Percentiles rank a stretch among this genome's conserved stretches.
Evolutionary conservation across 176 grass and related monocot species (phyloP).

Genomic region (Bolboschoenus planiculmis): DNA sequence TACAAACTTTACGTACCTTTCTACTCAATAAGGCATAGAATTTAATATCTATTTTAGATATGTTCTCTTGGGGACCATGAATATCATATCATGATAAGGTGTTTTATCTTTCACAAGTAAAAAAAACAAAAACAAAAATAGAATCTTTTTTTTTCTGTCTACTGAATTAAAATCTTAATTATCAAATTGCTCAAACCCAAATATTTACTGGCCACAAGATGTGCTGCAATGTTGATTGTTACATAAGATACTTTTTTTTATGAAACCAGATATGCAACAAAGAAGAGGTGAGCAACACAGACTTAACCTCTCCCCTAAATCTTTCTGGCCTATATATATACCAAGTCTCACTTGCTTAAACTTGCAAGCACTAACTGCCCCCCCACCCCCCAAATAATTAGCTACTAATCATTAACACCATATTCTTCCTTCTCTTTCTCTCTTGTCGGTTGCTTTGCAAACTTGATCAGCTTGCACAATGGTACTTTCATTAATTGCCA

Average conservation of each 20-base stretch:
- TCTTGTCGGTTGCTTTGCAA: not conserved
- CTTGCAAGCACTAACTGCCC: not conserved
- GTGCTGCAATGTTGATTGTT: not conserved
- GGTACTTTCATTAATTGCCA: not conserved
- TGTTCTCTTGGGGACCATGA: not conserved
- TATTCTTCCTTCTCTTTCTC: not conserved
- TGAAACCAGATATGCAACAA: not conserved
- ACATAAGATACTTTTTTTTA: not conserved
- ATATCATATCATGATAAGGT: not conserved
- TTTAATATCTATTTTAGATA: not conserved
- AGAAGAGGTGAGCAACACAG: constrained; percentile 10
- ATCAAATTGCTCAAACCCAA: not conserved
- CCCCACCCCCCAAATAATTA: not conserved
- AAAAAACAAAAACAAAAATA: not conserved
- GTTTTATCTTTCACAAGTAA: not conserved
- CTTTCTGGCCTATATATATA: not conserved
- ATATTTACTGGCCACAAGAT: not conserved
- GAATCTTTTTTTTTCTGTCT: not conserved
- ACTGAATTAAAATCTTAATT: no score
- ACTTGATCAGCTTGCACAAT: not conserved
- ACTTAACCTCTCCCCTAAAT: not conserved
- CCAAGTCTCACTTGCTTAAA: not conserved
- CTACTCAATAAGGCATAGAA: not conserved
- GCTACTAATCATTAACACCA: not conserved
- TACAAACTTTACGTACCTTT: not conserved